Percentiles rank a stretch among this genome's conserved stretches.
phyloP scores from a whole-genome alignment of 2,329 filamentous ascomycete genomes.

The Bimuria novae-zelandiae region DNA sequence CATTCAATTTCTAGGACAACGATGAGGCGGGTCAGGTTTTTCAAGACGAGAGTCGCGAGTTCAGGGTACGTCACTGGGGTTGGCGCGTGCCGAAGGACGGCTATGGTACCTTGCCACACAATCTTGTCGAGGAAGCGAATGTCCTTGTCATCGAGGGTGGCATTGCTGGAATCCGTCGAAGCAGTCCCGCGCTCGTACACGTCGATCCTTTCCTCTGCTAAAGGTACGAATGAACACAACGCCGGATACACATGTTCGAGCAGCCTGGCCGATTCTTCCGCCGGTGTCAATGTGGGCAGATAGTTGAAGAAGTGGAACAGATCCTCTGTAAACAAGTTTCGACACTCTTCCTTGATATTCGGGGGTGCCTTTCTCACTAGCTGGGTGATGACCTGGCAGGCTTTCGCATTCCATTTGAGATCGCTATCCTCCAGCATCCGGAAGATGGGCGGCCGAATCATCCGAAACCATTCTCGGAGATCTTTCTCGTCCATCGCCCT shows the following conservation, averaged over 20 bases:
- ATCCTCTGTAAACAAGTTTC: slow-evolving; percentile 73
- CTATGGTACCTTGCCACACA: slow-evolving; percentile 49
- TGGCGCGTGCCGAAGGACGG: slow-evolving; percentile 59
- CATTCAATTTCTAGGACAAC: slow-evolving; percentile 63
- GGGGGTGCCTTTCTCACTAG: slow-evolving; percentile 63
- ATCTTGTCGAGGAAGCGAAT: slow-evolving; percentile 50
- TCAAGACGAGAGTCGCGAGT: slow-evolving; percentile 63
- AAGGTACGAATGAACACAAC: slow-evolving; percentile 60
- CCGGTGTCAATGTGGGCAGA: slow-evolving; percentile 76
- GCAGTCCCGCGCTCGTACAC: not conserved
- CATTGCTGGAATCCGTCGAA: not conserved
- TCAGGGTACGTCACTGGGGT: slow-evolving; percentile 55
- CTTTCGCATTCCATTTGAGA: slow-evolving; percentile 57
- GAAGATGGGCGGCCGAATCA: slow-evolving; percentile 71
- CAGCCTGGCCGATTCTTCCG: slow-evolving; percentile 68
- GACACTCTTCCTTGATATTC: slow-evolving; percentile 62
- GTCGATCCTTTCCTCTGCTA: slow-evolving; percentile 7
- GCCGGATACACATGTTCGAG: slow-evolving; percentile 69
- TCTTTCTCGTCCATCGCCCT: slow-evolving; percentile 53
- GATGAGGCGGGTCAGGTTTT: slow-evolving; percentile 56
- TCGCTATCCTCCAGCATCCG: slow-evolving; percentile 69
- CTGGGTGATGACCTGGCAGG: slow-evolving; percentile 58
- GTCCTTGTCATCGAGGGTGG: slow-evolving; percentile 21
- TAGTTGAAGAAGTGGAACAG: slow-evolving; percentile 74
- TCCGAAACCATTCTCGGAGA: slow-evolving; percentile 65